Base-by-base conservation (phyloP, 1,139 yeast species). In the Candida neerlandica region DNA sequence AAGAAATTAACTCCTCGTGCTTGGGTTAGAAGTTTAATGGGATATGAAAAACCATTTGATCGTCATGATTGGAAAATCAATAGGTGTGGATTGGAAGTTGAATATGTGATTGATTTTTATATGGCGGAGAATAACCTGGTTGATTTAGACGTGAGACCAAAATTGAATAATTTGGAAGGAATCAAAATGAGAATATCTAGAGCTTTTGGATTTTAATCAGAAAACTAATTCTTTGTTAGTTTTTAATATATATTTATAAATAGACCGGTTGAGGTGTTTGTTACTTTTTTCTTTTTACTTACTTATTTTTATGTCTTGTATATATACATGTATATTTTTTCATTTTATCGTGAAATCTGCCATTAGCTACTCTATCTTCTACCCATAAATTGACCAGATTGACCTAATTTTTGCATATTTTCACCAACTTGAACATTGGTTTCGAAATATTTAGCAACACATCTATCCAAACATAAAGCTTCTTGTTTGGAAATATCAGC, bases 371-470 rank as follows among this genome's bases (percentile, higher is more conserved):
- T 44, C 41, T 64, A 69, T 60, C 69, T 69, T 72, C 80, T 75
- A 51, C 81, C 81, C 78, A 77, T 73, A 62, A 77, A 75, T 58
- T 71, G 77, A 55, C 80, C 80, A 42, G 75, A 68, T 63, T 76
- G 86, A 46, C 92, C 92, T 70, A 86, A 71, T 64, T 82, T 79
- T 72, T 86, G 91, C 91, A 86, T 85, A 68, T 84, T 80, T 64
- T 92, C 98, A 59, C 98, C 98, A 57, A 95, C 97, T 75, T 91
- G 89, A 58, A 90, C 95, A 69, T 94, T 94, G 58, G 96, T 91
- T 63, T 91, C 97, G 62, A 95, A 95, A 73, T 94, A 94, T 73
- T 94, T 94, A 62, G 96, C 84, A 55, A 94, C 99, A 76, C 99
- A 94, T 78, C 99, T 86, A 75, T 94, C 99, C 59, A 95, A 80